Base-by-base conservation (phyloP, 2,329 filamentous ascomycete genomes). In the Diaporthe nobilis region DNA sequence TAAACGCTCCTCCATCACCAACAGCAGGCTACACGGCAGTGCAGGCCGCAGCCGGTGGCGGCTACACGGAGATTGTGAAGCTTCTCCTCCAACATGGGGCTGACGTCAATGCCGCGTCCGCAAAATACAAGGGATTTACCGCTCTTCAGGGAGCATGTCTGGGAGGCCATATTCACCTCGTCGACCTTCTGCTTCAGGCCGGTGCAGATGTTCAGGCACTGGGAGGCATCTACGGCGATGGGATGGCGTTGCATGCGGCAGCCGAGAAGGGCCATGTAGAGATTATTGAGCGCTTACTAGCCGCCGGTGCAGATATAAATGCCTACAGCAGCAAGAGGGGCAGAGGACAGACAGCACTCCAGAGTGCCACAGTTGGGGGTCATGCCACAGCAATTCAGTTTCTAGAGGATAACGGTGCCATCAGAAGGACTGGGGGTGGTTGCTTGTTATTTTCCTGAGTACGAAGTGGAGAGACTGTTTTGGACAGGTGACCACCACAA, bases 111-210 rank as follows among this genome's bases (percentile, higher is more conserved):
- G 75, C 77, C 2, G 58, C 74, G 2, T 53, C 78, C 44, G 74
- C 65, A 13, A 76, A 74, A 34, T 61, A 78, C 31, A 79, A 79
- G 5, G 80, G 80, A 15, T 80, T 82, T 65, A 85, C 83, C 15
- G 81, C 84, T 10, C 68, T 85, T 31, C 83, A 84, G 76, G 82
- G 79, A 2, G 84, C 83, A 17, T 78, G 78, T 13, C 76, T 88
- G 0, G 83, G 81, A 1, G 82, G 83, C 0, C 82, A 85, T 4
- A 80, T 86, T 51, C 83, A 84, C 13, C 13, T 80, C 17, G 79
- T 80, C 12, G 60, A 75, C 28, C 10, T 76, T 20, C 75, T 82
- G 4, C 76, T 82, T 12, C 74, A 34, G 1, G 49, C 51, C 2
- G 80, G 80, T 4, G 80, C 80, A 10, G 77, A 80, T 12, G 73